These are phyloP conservation scores for Kwoniella pini DNA, from an alignment of 768 basidiomycete genomes.

Conservation along the genomic window DNA sequence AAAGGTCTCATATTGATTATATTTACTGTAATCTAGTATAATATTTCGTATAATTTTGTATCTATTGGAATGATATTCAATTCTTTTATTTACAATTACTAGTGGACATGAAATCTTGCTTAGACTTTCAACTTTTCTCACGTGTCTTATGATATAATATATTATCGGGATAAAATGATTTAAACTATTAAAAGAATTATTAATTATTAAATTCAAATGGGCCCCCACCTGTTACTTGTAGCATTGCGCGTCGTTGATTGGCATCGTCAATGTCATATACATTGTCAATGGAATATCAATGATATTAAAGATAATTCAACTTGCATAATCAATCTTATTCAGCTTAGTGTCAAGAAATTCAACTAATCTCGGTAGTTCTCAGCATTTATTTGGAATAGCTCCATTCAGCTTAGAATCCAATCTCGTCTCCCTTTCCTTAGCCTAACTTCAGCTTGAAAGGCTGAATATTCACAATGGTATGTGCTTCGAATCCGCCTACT, in stretches of 20 bases:
- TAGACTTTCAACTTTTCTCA: constrained; percentile 19
- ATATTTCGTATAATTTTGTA: not conserved
- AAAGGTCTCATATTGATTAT: constrained; percentile 75
- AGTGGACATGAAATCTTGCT: constrained; percentile 12
- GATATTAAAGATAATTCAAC: too few species aligned
- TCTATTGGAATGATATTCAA: not conserved
- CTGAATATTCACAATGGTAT: constrained; percentile 8
- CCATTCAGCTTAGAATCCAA: too few species aligned
- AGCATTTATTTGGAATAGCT: too few species aligned
- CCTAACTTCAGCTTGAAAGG: not conserved
- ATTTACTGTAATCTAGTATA: not conserved
- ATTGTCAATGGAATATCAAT: too few species aligned
- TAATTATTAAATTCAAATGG: not conserved
- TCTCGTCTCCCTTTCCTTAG: too few species aligned
- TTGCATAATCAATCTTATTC: too few species aligned
- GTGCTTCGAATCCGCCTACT: not conserved
- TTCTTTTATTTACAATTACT: not conserved
- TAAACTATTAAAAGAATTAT: not conserved
- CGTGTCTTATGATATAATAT: constrained; percentile 12
- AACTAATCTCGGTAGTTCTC: too few species aligned
- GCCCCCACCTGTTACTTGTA: not conserved
- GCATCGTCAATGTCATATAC: too few species aligned
- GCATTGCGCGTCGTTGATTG: not conserved
- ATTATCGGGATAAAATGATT: constrained; percentile 16
- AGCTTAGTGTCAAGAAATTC: too few species aligned